Percentiles rank a stretch among this genome's conserved stretches.
Evolutionary conservation across 116 monocot species (phyloP).

Genomic region (Thalassia testudinum): DNA sequence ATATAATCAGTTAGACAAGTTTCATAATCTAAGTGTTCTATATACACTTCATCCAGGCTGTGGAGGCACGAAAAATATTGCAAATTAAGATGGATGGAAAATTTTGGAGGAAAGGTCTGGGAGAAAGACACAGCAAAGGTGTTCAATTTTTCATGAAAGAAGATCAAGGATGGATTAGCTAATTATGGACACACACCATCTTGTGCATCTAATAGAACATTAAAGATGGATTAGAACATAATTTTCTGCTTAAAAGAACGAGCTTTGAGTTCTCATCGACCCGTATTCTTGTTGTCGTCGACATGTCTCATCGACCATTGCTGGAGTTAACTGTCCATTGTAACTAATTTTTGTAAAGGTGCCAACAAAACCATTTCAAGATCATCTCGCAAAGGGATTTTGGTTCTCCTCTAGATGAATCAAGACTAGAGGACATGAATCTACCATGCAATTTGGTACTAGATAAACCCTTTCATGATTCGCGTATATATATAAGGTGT

Average conservation of each 20-base stretch:
- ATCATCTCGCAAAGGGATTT: slow-evolving; percentile 35
- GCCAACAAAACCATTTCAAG: slow-evolving; percentile 15
- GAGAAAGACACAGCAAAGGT: slow-evolving; percentile 9
- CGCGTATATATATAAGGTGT: slow-evolving; percentile 31
- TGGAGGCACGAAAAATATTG: slow-evolving; percentile 38
- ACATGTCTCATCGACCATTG: slow-evolving; percentile 14
- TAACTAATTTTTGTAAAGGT: slow-evolving; percentile 14
- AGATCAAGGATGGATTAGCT: slow-evolving; percentile 4
- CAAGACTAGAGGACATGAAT: slow-evolving; percentile 9
- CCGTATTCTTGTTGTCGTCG: slow-evolving; percentile 39
- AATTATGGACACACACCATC: background rate
- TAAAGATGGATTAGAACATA: slow-evolving; percentile 9
- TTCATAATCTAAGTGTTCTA: slow-evolving; percentile 7
- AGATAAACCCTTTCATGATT: slow-evolving; percentile 56
- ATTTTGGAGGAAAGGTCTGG: slow-evolving; percentile 35
- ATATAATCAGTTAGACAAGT: background rate
- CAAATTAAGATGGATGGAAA: slow-evolving; percentile 42
- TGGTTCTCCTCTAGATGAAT: slow-evolving; percentile 15
- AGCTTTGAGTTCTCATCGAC: slow-evolving; percentile 4
- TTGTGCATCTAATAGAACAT: background rate
- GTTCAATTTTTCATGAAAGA: slow-evolving; percentile 23
- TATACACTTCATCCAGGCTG: slow-evolving; percentile 24
- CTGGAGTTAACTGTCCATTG: slow-evolving; percentile 8
- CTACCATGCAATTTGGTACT: slow-evolving; percentile 28
- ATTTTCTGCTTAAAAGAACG: slow-evolving; percentile 10